Evolutionary conservation across 768 basidiomycete genomes (phyloP), one percentile per base, ranked within the genome.

Genomic region (Boletellus ananiceps): DNA sequence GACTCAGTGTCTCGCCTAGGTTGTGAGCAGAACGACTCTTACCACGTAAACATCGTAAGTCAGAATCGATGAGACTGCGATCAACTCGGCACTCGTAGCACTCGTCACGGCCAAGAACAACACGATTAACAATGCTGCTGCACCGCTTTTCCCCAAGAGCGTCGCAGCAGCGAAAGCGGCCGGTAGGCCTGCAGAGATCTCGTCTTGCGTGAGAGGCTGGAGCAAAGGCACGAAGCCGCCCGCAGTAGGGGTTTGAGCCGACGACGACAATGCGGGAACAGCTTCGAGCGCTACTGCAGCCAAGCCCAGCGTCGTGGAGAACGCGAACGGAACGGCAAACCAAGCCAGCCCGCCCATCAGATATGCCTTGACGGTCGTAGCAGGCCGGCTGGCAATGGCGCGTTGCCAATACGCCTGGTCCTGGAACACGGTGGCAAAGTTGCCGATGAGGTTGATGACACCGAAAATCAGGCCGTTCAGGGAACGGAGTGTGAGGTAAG

Each of bases 351-450:
- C 93, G 38, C 93, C 94, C 8, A 93, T 75, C 4, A 94, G 72
- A 70, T 92, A 97, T 0, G 88, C 93, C 66, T 93, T 93, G 50
- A 94, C 92, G 12, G 86, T 87, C n/a, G 78, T 83, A 1, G 81
- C 83, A 0, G 91, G 92, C 14, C 83, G 73, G 51, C 84, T 86
- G 2, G 94, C 93, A 61, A 96, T 92, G 1, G 93, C 93, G 12
- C 91, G 79, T 62, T 93, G 90, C 84, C 89, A 95, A 68, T 95
- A 97, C 0, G 88, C 85, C 60, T 88, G 84, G 51, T 80, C 78
- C 58, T 79, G 75, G 59, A 80, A 79, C 4, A 83, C 80, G 9
- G 76, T 80, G 21, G 78, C 74, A 57, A 91, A 92, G 65, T 93
- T 92, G 2, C 92, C 90, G 47, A 88, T 82, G 56, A 91, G 79